Base-by-base conservation (phyloP, 2,329 filamentous ascomycete genomes). In the Aschersonia sp. region DNA sequence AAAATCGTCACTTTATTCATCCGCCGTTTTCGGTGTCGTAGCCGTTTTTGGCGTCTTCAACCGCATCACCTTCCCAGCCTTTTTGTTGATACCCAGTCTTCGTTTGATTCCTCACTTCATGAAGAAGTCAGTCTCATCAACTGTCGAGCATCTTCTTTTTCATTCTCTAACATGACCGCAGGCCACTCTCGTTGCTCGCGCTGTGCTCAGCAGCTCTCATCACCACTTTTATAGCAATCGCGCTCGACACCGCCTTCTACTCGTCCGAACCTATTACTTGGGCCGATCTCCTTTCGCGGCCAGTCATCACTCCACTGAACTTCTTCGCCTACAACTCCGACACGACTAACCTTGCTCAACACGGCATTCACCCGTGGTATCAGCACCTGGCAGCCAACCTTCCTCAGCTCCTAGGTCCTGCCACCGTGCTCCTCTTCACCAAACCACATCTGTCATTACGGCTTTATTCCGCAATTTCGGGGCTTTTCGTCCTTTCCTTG, bases 11-110 rank as follows among this genome's bases (percentile, higher is more conserved):
- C 71, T 87, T 49, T 70, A 88, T 55, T 82, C 89, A 28, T 89
- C 85, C 50, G 75, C 79, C 41, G 73, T 92, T 42, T 77, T 98
- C 41, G 88, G 88, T 31, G 80, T 89, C 51, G 78, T 96, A 48
- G 74, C 78, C 47, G 83, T 95, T 10, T 85, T 92, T 58, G 92
- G 92, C 45, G 70, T 91, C 50, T 98, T 98, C 67, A 98, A 97
- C 66, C 81, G 92, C 54, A 96, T 97, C 59, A 98, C 92, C 7
- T 97, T 97, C 64, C 91, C 91, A 44, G 91, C 89, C 10, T 98
- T 94, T 63, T 68, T 98, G 52, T 64, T 94, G 50, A 79, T 96
- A 61, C 91, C 92, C 47, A 83, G 84, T 38, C 69, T 94, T 61
- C 82, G 82, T 60, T 73, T 98, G 59, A 71, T 97, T 62, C 88